Evolutionary conservation across 208 protist genomes (phyloP), one percentile per base, ranked within the genome.

Genomic region (Novymonas esmeraldas): DNA sequence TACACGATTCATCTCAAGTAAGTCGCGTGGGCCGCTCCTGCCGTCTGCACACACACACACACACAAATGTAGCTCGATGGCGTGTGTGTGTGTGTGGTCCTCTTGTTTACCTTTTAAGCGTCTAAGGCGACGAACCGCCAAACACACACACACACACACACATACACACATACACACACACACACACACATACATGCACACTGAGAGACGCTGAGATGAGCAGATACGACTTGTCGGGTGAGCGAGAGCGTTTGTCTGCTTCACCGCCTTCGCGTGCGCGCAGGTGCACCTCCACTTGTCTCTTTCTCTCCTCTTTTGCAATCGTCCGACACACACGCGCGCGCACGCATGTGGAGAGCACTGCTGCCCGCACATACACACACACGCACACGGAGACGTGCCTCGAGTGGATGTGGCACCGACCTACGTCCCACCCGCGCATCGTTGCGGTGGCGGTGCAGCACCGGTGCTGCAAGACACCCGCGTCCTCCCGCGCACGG

Each of bases 381-480:
- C 38, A 36, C 56, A 49, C 11, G 24, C 56, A 61, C 10, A 46
- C 20, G 33, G 31, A 36, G 18, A 41, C 3, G 11, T n/a, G 22
- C 6, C 6, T 5, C 11, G 6, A 26, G 1, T 10, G 20, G 20
- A 48, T 61, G 56, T 46, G 26, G 56, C 56, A 10, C 24, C 13
- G 24, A 46, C 18, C 36, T 33, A 13, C 56, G 20, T 20, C 54
- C 11, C 34, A 13, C 31, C 3, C 13, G 54, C n/a, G 2, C 34
- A 44, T 10, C n/a, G 39, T 16, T 26, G 59, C 29, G 14, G 45
- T 26, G 39, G 14, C 11, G n/a, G 26, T 46, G 49, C 57, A 57
- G 38, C 44, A 36, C 18, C 69, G 69, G n/a, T n/a, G n/a, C 44
- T 74, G 50, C 59, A 64, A 64, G 39, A 29, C 34, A 5, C 41